Percentiles rank a stretch among this genome's conserved stretches.
Evolutionary conservation across 192 early-diverging fungal species (phyloP).

Genomic region (Coemansia furcata): DNA sequence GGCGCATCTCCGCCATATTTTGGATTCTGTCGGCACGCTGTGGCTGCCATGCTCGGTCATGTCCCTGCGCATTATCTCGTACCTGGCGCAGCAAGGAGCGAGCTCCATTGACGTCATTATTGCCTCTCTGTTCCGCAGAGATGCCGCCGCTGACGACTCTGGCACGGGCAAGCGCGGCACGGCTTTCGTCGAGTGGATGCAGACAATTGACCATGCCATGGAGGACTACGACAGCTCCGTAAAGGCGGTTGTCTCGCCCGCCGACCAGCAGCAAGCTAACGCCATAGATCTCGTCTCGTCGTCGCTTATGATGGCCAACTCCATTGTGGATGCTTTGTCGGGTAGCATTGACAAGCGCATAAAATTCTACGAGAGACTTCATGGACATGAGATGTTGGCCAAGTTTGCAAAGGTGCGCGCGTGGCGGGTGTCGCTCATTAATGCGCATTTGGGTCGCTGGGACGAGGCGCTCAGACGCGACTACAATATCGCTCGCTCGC

Average conservation of each 20-base stretch:
- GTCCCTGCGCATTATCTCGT: conserved; percentile 34
- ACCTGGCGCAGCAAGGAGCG: conserved; percentile 25
- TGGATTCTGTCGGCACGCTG: conserved; percentile 36
- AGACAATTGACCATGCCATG: conserved; percentile 27
- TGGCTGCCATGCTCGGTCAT: conserved; percentile 39
- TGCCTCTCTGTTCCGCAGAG: conserved; percentile 30
- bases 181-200: conserved; percentile 50
- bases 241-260: background rate
- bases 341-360: conserved; percentile 26
- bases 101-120: conserved; percentile 16
- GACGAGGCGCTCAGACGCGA: conserved; percentile 37
- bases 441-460: conserved; percentile 41
- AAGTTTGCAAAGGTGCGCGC: conserved; percentile 21
- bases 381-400: conserved; percentile 31
- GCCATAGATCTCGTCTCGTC: conserved; percentile 22
- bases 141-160: conserved; percentile 4
- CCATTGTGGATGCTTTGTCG: conserved; percentile 19
- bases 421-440: conserved; percentile 24
- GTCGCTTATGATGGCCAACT: conserved; percentile 29
- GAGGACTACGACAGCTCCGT: conserved; percentile 15
- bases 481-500: conserved; percentile 46
- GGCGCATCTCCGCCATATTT: conserved; percentile 16
- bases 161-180: conserved; percentile 13
- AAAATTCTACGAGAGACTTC: conserved; percentile 36
- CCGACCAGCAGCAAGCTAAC: conserved; percentile 10